Percentiles rank a stretch among this genome's conserved stretches.
Evolutionary conservation across 176 grass and related monocot genomes (phyloP).

Genomic region (Oryza glumipatula): DNA sequence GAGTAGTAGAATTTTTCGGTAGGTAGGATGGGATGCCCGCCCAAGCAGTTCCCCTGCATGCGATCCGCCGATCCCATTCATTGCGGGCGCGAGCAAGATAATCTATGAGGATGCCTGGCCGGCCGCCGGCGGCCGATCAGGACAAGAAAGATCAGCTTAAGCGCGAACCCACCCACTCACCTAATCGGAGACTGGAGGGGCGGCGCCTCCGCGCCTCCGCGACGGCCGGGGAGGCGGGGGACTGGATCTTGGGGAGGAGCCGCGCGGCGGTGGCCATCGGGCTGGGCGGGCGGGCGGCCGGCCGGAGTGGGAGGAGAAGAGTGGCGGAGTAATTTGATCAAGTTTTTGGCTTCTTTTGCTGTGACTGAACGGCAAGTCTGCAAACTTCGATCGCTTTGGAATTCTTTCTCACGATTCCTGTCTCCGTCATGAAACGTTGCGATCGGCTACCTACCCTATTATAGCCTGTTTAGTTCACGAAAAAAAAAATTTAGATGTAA

Average conservation of each 20-base stretch:
- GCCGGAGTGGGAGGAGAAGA: not conserved
- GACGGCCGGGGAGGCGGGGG: no score
- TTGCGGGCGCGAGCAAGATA: not conserved
- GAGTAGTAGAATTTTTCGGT: not conserved
- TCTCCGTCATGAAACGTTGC: not conserved
- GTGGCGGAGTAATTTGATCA: not conserved
- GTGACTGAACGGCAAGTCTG: not conserved
- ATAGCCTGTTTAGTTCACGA: no score
- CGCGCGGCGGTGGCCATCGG: constrained; percentile 31
- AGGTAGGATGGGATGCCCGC: not conserved
- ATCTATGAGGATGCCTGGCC: not conserved
- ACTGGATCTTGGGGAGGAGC: constrained; percentile 26
- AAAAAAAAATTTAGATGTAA: no score
- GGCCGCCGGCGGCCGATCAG: not conserved
- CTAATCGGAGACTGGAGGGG: not conserved
- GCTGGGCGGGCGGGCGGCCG: not conserved
- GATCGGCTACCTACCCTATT: not conserved
- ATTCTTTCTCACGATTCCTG: not conserved
- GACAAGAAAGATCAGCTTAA: no score
- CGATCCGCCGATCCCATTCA: not conserved
- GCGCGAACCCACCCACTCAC: constrained; percentile 7
- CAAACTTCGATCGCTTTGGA: not conserved
- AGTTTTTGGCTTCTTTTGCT: constrained; percentile 6
- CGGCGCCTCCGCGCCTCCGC: not conserved
- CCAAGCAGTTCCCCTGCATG: not conserved